Percentiles rank a stretch among this genome's conserved stretches.
phyloP scores from a whole-genome alignment of 768 basidiomycete species.

The Suillus plorans region DNA sequence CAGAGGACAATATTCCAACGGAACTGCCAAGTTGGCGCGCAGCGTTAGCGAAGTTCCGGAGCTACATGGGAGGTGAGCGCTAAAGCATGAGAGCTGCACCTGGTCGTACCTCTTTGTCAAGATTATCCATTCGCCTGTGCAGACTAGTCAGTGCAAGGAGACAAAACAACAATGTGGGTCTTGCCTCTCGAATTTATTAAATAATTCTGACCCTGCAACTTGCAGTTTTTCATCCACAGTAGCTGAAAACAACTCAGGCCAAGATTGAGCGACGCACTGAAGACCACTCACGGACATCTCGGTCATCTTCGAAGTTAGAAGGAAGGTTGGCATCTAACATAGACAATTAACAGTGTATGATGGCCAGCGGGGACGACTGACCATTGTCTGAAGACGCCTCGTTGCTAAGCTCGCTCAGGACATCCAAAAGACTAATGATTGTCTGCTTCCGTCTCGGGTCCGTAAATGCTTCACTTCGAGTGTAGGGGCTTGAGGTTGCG shows the following conservation, averaged over 20 bases:
- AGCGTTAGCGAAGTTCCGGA: slow-evolving; percentile 54
- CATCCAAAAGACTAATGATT: slow-evolving; percentile 46
- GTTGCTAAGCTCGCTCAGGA: slow-evolving; percentile 42
- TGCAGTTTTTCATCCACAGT: slow-evolving; percentile 51
- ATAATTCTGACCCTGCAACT: slow-evolving; percentile 48
- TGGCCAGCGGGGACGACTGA: slow-evolving; percentile 18
- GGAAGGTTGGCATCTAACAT: slow-evolving; percentile 29
- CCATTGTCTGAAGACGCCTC: slow-evolving; percentile 37
- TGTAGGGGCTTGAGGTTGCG: slow-evolving; percentile 25
- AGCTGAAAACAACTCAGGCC: slow-evolving; percentile 29
- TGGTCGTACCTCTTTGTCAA: slow-evolving; percentile 46
- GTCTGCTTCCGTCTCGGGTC: slow-evolving; percentile 45
- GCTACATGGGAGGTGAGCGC: slow-evolving; percentile 29
- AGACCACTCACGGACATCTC: slow-evolving; percentile 42
- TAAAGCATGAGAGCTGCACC: neutral
- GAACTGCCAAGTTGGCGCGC: slow-evolving; percentile 56
- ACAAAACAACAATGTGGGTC: slow-evolving; percentile 12
- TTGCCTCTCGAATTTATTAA: slow-evolving; percentile 48
- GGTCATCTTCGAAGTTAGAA: slow-evolving; percentile 41
- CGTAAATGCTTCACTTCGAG: slow-evolving; percentile 24
- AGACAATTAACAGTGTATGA: slow-evolving; percentile 9
- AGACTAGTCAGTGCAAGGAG: slow-evolving; percentile 7
- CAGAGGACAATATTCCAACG: slow-evolving; percentile 55
- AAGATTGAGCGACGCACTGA: slow-evolving; percentile 1
- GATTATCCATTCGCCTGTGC: slow-evolving; percentile 43